Base-by-base conservation (phyloP, 768 basidiomycete species). In the Cubamyces lactineus region DNA sequence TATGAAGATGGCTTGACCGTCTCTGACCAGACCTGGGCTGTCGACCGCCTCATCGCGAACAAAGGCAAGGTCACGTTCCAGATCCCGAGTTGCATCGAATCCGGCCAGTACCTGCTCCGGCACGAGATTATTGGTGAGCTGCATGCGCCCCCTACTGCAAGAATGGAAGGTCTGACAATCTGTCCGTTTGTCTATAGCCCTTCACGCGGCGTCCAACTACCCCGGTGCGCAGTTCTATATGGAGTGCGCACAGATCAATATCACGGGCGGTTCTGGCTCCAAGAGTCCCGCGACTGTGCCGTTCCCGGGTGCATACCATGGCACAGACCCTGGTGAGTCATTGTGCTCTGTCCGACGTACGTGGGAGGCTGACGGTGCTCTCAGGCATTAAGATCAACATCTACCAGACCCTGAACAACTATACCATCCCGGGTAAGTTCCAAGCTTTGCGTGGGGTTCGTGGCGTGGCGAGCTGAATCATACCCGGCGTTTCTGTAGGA, bases 51-150 rank as follows among this genome's bases (percentile, higher is more conserved):
- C 48, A 77, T 82, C 47, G 68, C 72, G 15, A 80, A 81, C 69
- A 77, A 80, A 69, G 83, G 83, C 19, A 80, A 81, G 66, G 79
- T 80, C 16, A 76, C 75, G 16, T 82, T 82, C 74, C 76, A 67
- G 9, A 75, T 83, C 59, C 82, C 82, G 1, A 67, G 67, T 17
- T 83, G 82, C 66, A 80, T 83, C 52, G 64, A 73, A 0, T 61
- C 76, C 24, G 82, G 82, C 6, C 75, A 83, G 45, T 83, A 84
- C 65, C 74, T 84, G 19, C 72, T 84, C n/a, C 74, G 82, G 9
- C 76, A 76, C 50, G 84, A 84, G 66, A 71, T 84, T 56, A 84
- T 84, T 59, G 83, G 80, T 82, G 64, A 30, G 55, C 17, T 34
- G 9, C 9, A 9, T 34, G 9, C 1, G 9, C 23, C n/a, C 21